Evolutionary conservation across 1,284 basidiomycete genomes (phyloP).

Genomic region (Mycocalia duriaeana): DNA sequence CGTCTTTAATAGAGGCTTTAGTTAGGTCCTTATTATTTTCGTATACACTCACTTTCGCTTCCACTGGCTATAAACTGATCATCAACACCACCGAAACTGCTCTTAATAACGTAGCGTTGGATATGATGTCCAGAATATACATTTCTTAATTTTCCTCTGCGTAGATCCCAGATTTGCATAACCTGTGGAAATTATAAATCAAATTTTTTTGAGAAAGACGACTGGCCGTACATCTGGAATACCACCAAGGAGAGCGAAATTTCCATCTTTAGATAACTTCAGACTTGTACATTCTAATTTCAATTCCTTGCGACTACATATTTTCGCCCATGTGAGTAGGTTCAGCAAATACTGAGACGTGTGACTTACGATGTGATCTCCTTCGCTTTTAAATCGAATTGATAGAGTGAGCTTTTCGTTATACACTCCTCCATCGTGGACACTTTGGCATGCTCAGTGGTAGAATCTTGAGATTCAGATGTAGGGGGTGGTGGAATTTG

Average conservation of each 20-base stretch:
- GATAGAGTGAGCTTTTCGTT: too few relatives aligned
- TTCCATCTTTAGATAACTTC: constrained; percentile 83
- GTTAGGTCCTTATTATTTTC: too few relatives aligned
- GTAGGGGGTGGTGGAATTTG: constrained; percentile 41
- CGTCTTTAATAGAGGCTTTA: constrained; percentile 62
- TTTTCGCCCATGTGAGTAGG: too few relatives aligned
- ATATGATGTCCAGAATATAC: constrained; percentile 83
- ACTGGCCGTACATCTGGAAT: constrained; percentile 68
- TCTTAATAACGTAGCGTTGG: constrained; percentile 79
- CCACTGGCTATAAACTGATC: constrained; percentile 90
- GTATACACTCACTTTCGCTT: constrained; percentile 73
- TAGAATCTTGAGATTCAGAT: too few relatives aligned
- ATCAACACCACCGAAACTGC: constrained; percentile 91
- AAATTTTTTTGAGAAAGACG: too few relatives aligned
- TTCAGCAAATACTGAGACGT: too few relatives aligned
- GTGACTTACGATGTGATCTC: too few relatives aligned
- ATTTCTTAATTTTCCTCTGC: constrained; percentile 62
- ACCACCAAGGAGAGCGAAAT: constrained; percentile 83
- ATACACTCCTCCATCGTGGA: too few relatives aligned
- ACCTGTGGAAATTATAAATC: constrained; percentile 71
- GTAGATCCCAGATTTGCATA: constrained; percentile 83
- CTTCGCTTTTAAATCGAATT: too few relatives aligned
- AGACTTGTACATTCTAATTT: constrained; percentile 85
- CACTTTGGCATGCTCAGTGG: too few relatives aligned
- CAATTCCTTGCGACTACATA: too few relatives aligned